Percentiles rank a stretch among this genome's conserved stretches.
These are phyloP conservation scores for Eucalyptus grandis DNA, from an alignment of 345 rosid species.

Conservation along the genomic window DNA sequence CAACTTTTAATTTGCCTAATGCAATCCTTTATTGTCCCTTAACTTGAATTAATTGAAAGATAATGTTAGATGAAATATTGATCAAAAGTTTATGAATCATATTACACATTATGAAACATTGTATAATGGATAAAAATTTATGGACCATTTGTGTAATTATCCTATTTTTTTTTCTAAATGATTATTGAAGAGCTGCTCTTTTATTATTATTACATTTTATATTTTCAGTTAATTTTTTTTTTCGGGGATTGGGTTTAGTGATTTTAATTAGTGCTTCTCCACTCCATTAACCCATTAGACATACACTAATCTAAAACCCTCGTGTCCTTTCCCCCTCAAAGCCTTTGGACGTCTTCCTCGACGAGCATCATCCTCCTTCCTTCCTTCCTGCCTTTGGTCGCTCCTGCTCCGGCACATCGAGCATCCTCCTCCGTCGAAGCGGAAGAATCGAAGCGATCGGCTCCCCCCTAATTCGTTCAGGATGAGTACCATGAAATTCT, in stretches of 20 bases:
- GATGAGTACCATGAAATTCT: conserved; percentile 25
- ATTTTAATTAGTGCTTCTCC: accelerated
- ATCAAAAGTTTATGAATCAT: accelerated
- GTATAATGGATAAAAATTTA: accelerated
- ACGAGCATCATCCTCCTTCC: not conserved
- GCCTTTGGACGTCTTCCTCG: not conserved
- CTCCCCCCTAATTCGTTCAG: not conserved
- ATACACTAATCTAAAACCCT: not conserved
- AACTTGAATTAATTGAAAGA: too few species aligned
- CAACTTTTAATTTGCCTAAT: accelerated
- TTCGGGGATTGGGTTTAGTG: not conserved
- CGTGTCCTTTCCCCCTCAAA: not conserved
- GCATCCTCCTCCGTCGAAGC: not conserved
- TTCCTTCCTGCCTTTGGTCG: not conserved
- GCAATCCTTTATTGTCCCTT: accelerated
- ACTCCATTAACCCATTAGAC: not conserved
- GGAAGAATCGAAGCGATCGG: not conserved
- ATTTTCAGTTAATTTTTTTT: too few species aligned
- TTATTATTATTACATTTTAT: too few species aligned
- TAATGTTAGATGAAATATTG: accelerated
- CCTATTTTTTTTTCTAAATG: too few species aligned
- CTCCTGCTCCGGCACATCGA: not conserved
- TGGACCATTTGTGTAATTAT: too few species aligned
- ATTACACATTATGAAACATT: accelerated
- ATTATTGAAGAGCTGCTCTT: not conserved